A percentile compares a stretch with the other conserved stretches of the same genome.
Evolutionary conservation across 768 basidiomycete genomes (phyloP).

Genomic region (Boletus reticuloceps): DNA sequence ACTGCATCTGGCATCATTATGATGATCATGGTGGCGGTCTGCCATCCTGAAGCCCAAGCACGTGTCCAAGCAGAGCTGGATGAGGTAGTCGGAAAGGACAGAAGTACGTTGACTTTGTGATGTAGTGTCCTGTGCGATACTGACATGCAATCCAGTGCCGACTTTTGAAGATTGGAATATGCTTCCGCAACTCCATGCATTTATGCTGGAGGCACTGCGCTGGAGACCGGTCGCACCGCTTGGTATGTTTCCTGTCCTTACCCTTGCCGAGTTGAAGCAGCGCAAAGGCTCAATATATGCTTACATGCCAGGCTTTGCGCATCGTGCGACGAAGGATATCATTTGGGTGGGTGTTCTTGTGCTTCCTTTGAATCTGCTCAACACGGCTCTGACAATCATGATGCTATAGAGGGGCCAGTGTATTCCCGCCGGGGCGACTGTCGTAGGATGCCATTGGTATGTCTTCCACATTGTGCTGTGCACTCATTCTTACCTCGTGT

Average conservation of each 20-base stretch:
- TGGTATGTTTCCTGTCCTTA: conserved; percentile 23
- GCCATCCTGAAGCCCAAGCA: conserved; percentile 46
- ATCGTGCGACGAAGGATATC: conserved; percentile 60
- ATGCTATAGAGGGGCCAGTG: conserved; percentile 3
- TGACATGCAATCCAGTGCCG: conserved; percentile 24
- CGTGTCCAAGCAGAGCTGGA: conserved; percentile 53
- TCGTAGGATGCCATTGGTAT: conserved; percentile 13
- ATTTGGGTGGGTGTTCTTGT: conserved; percentile 44
- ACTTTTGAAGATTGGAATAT: conserved; percentile 31
- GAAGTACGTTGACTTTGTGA: conserved; percentile 3
- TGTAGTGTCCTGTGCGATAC: background rate
- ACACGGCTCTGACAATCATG: background rate
- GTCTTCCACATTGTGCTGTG: background rate
- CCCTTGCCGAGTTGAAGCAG: no score
- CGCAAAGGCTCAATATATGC: background rate
- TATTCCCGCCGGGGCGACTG: conserved; percentile 13
- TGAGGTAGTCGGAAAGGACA: conserved; percentile 40
- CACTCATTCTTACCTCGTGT: background rate
- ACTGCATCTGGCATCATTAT: conserved; percentile 52
- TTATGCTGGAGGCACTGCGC: conserved; percentile 33
- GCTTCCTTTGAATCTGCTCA: background rate
- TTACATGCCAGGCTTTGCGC: conserved; percentile 44
- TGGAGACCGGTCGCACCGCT: conserved; percentile 31
- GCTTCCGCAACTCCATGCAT: conserved; percentile 34
- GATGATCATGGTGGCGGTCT: conserved; percentile 46